These are phyloP conservation scores for Setaria viridis DNA, from an alignment of 202 grass and related monocot species.

Conservation along the genomic window DNA sequence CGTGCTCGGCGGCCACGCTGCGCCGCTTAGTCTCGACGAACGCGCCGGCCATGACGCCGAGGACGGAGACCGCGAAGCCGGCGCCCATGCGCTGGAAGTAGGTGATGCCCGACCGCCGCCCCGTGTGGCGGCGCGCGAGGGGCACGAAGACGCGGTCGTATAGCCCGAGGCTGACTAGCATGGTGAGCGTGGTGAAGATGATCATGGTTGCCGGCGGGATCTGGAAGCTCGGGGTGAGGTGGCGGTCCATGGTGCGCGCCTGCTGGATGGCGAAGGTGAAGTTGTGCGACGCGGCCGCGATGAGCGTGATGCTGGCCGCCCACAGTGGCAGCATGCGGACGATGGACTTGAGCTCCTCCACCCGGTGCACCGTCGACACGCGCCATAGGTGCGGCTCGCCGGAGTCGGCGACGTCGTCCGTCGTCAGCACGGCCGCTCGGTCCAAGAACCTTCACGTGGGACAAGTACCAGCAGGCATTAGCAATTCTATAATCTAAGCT, in stretches of 20 bases:
- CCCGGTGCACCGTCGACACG: conserved; percentile 82
- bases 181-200: conserved; percentile 65
- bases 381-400: conserved; percentile 62
- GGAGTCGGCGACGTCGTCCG: conserved; percentile 47
- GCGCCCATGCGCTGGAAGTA: conserved; percentile 82
- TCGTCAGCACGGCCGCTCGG: conserved; percentile 58
- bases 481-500: neutral
- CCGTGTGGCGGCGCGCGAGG: conserved; percentile 52
- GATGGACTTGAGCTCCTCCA: conserved; percentile 92
- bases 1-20: conserved; percentile 51
- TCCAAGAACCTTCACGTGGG: conserved; percentile 70
- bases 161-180: conserved; percentile 62
- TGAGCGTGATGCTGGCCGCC: conserved; percentile 62
- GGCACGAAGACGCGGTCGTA: conserved; percentile 75
- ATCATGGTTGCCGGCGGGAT: conserved; percentile 68
- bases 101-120: conserved; percentile 56
- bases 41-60: conserved; percentile 60
- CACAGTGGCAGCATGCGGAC: conserved; percentile 81
- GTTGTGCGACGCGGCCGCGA: conserved; percentile 71
- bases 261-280: conserved; percentile 68
- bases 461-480: neutral
- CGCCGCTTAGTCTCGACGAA: conserved; percentile 68
- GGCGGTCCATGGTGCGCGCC: conserved; percentile 76
- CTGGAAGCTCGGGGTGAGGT: conserved; percentile 54
- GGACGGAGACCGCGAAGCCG: conserved; percentile 56